Base-by-base conservation (phyloP, 371 early-diverging fungal species). In the Blakeslea trispora region DNA sequence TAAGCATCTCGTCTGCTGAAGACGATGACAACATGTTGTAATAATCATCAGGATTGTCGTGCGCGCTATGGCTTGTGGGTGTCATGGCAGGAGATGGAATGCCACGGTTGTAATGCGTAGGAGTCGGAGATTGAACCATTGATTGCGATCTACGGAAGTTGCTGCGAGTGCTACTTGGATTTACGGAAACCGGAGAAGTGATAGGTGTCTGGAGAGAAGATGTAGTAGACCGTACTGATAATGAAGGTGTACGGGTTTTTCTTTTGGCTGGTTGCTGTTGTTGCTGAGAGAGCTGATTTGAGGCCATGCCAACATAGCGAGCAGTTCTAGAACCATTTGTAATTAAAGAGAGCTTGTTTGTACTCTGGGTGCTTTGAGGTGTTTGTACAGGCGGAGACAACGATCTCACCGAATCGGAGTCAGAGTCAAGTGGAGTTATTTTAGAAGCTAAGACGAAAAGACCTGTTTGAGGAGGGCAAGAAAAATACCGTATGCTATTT, bases 271-370 rank as follows among this genome's bases (percentile, higher is more conserved):
- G 50, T 49, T 55, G 59, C 15, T 43, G 57, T 13, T 43, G 57
- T 40, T 57, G 55, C 37, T 85, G 83, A 14, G 76, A 73, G 6
- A 85, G 72, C 23, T 85, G 83, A 15, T 62, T 71, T 14, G 85
- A 83, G 0, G 82, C 81, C 77, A 85, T 76, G 19, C 83, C 79
- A 23, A 85, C 66, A 46, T 86, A 86, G 39, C 78, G 81, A 46
- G 81, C 81, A 15, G 86, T 84, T 22, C 82, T 66, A 8, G 82
- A 82, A 28, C 85, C 82, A n/a, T 67, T 69, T 3, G 81, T 74
- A 45, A 80, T 81, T 14, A 72, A 66, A 10, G 77, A 66, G 35
- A 72, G 61, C 68, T 71, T 37, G 49, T 49, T 43, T 19, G 17
- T 34, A 49, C 28, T 45, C 54, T 46, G 40, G 42, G 24, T 43